Base-by-base conservation (phyloP, 345 rosid species). In the Viola odorata region DNA sequence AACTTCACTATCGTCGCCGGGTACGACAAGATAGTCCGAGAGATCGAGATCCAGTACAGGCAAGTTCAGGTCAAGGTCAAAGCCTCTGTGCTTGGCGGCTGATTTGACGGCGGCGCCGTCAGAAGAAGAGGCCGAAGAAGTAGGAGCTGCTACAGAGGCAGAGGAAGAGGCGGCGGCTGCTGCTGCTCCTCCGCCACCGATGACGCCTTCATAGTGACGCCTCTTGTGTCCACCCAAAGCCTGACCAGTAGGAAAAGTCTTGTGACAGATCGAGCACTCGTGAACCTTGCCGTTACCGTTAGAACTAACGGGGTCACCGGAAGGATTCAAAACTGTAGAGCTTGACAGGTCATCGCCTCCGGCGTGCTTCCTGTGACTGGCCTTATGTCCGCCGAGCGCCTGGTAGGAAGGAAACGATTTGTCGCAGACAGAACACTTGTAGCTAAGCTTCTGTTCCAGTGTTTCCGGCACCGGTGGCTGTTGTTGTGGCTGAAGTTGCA, bases 141-240 rank as follows among this genome's bases (percentile, higher is more conserved):
- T 23, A 23, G 32, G 32, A 23, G 32, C 32, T 23, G 45, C 45
- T 42, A 47, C 50, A n/a, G 50, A 12, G 50, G 50, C 50, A 48
- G n/a, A 5, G 39, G 15, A 8, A n/a, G 73, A 64, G 14, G 13
- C 50, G 13, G 50, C 0, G 0, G 42, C 14, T 4, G 73, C 49
- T n/a, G 62, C 39, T 13, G 39, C 53, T 12, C 52, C 65, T n/a
- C 55, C 74, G 10, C 66, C 60, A 7, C 62, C 65, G 5, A 37
- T 17, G 37, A 61, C 57, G 45, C 71, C 74, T 14, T 66, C 75
- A 50, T 64, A 71, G 58, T 71, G 75, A 17, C 70, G 55, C 58
- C 75, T 54, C 64, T 64, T 73, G 41, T 87, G 96, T 49, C 90
- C 84, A 47, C 85, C 90, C 68, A 90, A 60, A 53, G 84, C 95